phyloP scores from a whole-genome alignment of 176 grass and related monocot species.

The Oryza nivara region DNA sequence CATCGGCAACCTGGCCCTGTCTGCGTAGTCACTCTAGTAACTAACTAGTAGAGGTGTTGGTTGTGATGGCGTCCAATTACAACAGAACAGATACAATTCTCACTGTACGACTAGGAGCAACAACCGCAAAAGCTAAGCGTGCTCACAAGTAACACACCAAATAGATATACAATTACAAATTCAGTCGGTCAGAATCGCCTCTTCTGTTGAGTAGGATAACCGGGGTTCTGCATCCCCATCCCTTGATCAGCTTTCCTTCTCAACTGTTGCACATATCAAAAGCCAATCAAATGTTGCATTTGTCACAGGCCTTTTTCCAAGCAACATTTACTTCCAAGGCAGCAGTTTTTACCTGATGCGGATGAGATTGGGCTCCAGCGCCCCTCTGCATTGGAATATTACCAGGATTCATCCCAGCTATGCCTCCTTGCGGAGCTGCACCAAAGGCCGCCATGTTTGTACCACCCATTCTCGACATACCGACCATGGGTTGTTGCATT shows the following conservation, averaged over 20 bases:
- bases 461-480: conserved; percentile 70
- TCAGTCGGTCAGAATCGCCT: conserved; percentile 66
- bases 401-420: conserved; percentile 69
- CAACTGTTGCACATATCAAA: conserved; percentile 46
- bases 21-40: too few relatives aligned
- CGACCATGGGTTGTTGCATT: conserved; percentile 75
- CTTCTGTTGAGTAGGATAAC: conserved; percentile 84
- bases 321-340: not conserved
- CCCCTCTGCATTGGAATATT: conserved; percentile 90
- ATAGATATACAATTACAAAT: conserved; percentile 37
- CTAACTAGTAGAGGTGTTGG: too few relatives aligned
- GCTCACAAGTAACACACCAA: conserved; percentile 9
- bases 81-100: not conserved
- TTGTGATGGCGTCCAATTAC: too few relatives aligned
- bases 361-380: conserved; percentile 64
- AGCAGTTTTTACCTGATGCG: conserved; percentile 66
- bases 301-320: conserved; percentile 9
- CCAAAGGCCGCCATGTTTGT: conserved; percentile 67
- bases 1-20: too few relatives aligned
- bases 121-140: not conserved
- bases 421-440: conserved; percentile 73
- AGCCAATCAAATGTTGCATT: conserved; percentile 10
- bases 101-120: not conserved
- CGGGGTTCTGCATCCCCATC: conserved; percentile 85
- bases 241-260: conserved; percentile 90